Evolutionary conservation across 305 asterid genomes (phyloP).

Genomic region (Fraxinus platypoda): DNA sequence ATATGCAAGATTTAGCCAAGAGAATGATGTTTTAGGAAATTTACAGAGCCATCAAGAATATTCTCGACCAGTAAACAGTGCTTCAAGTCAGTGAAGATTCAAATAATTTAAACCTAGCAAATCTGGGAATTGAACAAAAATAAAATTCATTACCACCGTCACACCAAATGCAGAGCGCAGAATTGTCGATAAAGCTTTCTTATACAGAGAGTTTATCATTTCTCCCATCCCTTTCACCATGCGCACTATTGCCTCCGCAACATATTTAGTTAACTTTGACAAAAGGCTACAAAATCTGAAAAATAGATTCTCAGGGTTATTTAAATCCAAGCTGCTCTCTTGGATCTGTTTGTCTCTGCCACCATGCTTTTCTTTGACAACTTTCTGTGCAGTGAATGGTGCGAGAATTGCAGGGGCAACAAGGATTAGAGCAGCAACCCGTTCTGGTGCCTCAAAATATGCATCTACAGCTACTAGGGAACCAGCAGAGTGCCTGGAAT

Average conservation of each 20-base stretch:
- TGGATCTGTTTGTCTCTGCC: conserved; percentile 35
- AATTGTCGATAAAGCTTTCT: conserved; percentile 60
- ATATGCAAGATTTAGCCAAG: neutral
- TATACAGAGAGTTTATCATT: conserved; percentile 58
- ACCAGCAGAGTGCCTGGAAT: conserved; percentile 92
- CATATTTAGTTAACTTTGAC: conserved; percentile 41
- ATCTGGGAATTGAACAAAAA: neutral
- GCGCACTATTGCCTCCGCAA: conserved; percentile 38
- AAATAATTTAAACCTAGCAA: conserved; percentile 5
- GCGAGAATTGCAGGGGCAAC: conserved; percentile 90
- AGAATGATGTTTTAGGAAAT: neutral
- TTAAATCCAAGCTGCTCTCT: conserved; percentile 39
- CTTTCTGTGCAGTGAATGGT: conserved; percentile 43
- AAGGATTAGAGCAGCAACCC: conserved; percentile 87
- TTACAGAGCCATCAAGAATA: neutral
- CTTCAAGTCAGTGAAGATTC: neutral
- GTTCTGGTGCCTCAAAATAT: conserved; percentile 89
- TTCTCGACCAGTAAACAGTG: neutral
- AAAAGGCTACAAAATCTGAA: conserved; percentile 34
- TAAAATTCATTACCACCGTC: conserved; percentile 54
- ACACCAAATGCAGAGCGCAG: conserved; percentile 78
- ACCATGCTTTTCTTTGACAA: conserved; percentile 31
- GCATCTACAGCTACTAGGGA: conserved; percentile 86
- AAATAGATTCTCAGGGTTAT: conserved; percentile 34
- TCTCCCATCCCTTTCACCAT: conserved; percentile 56